Percentiles rank a stretch among this genome's conserved stretches.
phyloP scores from a whole-genome alignment of 169 alveolate species.

The Eimeria necatrix region DNA sequence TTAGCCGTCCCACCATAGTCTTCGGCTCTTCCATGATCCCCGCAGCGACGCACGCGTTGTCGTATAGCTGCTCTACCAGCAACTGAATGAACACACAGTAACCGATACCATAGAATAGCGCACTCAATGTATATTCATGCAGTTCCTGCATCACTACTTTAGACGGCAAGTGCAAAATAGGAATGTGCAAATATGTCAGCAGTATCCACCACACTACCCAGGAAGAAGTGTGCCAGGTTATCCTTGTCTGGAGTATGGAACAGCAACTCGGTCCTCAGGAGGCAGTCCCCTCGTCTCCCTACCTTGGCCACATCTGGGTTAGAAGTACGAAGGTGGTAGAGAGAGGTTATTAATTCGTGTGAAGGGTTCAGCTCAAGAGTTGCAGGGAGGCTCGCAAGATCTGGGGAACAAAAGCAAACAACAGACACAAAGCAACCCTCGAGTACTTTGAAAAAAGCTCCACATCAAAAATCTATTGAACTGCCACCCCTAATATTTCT shows the following conservation, averaged over 20 bases:
- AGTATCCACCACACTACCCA: neutral
- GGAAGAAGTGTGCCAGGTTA: too few relatives aligned
- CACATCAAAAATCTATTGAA: neutral
- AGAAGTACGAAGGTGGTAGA: conserved; percentile 86
- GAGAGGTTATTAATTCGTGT: conserved; percentile 86
- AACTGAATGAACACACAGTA: conserved; percentile 22
- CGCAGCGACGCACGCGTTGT: conserved; percentile 95
- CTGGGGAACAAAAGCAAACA: conserved; percentile 18
- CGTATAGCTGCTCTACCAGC: conserved; percentile 89
- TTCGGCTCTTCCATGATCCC: conserved; percentile 95
- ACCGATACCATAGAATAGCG: neutral
- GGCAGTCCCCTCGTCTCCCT: neutral
- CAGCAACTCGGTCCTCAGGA: too few relatives aligned
- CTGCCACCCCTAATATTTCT: too few relatives aligned
- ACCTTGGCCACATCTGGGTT: conserved; percentile 89
- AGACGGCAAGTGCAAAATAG: neutral
- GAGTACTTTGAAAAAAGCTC: neutral
- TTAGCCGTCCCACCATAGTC: conserved; percentile 90
- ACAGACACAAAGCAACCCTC: neutral
- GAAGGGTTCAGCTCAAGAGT: conserved; percentile 92
- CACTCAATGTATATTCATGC: too few relatives aligned
- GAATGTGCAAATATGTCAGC: neutral
- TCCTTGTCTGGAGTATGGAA: too few relatives aligned
- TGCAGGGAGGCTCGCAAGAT: conserved; percentile 87
- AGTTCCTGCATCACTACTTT: too few relatives aligned